Evolutionary conservation across 164 flowering plant species (phyloP).

Genomic region (Cinnamomum micranthum): DNA sequence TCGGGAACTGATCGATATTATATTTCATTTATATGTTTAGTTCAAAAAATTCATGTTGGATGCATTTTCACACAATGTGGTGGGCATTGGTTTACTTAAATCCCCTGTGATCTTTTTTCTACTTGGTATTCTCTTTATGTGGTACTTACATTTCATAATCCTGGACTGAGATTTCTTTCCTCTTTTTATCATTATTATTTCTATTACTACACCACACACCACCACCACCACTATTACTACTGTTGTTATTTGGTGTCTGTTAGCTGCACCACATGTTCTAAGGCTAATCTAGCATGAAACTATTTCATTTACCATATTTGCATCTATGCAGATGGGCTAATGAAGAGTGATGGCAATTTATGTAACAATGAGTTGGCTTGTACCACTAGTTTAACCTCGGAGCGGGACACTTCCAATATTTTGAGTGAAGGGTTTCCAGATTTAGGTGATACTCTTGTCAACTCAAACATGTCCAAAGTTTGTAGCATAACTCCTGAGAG

Average conservation of each 20-base stretch:
- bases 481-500: constrained; percentile 11
- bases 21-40: not conserved
- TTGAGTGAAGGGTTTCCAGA: constrained; percentile 33
- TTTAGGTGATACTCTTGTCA: constrained; percentile 30
- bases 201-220: too few species aligned
- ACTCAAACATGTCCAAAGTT: constrained; percentile 13
- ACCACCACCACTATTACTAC: too few species aligned
- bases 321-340: constrained; percentile 27
- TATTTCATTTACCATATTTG: not conserved
- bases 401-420: constrained; percentile 33
- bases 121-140: not conserved
- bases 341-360: constrained; percentile 13
- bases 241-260: not conserved
- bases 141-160: not conserved
- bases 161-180: too few species aligned
- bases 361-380: constrained; percentile 26
- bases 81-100: not conserved
- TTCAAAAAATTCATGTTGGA: not conserved
- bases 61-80: not conserved
- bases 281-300: not conserved
- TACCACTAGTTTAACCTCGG: constrained; percentile 25
- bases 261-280: not conserved
- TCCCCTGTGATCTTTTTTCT: constrained; percentile 5
- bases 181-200: too few species aligned
- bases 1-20: not conserved